These are phyloP conservation scores for Botrytis porri DNA, from an alignment of 2,329 filamentous ascomycete species.

Conservation along the genomic window DNA sequence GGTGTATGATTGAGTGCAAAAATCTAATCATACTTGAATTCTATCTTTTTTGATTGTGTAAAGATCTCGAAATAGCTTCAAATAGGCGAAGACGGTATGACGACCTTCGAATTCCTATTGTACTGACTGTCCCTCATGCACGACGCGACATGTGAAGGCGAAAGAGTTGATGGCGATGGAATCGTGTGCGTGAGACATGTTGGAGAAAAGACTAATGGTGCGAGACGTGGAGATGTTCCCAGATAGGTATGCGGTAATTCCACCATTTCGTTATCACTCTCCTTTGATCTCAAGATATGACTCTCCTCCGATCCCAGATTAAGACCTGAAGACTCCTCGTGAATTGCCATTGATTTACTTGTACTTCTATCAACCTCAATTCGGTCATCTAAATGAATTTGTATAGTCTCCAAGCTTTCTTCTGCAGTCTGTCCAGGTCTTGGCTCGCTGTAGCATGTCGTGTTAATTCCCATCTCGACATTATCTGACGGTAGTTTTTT, in stretches of 20 bases:
- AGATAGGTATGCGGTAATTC: not conserved
- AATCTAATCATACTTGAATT: not conserved
- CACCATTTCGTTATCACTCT: not conserved
- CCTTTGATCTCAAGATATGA: not conserved
- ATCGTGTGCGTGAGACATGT: not conserved
- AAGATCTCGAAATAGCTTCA: not conserved
- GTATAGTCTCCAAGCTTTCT: not conserved
- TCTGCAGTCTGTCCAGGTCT: not conserved
- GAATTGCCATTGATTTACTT: not conserved
- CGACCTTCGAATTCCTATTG: not conserved
- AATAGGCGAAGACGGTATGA: not conserved
- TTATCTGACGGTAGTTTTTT: not conserved
- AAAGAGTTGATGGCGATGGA: not conserved
- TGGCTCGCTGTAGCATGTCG: not conserved
- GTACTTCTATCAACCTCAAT: not conserved
- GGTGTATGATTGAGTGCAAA: not conserved
- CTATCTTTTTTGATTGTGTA: not conserved
- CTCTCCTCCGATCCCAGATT: not conserved
- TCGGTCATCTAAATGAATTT: not conserved
- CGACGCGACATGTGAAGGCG: not conserved
- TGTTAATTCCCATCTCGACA: not conserved
- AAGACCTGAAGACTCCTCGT: not conserved
- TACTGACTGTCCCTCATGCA: conserved; percentile 3
- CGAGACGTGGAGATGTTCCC: not conserved
- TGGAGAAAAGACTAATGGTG: not conserved